phyloP scores from a whole-genome alignment of 2,329 filamentous ascomycete species.

The Cytospora paraplurivora region DNA sequence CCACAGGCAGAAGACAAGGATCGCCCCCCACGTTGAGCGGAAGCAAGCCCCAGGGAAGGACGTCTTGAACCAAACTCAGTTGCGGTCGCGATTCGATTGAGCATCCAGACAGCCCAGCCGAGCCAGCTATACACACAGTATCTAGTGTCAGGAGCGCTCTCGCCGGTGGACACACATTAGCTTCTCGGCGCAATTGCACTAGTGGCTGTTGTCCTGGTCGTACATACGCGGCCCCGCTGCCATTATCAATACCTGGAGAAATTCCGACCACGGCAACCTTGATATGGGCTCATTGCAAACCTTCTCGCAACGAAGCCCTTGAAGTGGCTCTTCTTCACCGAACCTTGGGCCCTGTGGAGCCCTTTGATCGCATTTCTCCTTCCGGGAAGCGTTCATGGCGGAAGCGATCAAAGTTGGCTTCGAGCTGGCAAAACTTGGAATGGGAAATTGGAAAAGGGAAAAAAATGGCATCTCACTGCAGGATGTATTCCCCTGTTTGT shows the following conservation, averaged over 20 bases:
- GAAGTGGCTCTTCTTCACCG: background rate
- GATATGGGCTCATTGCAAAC: background rate
- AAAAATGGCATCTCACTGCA: slow-evolving; percentile 25
- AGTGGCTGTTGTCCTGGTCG: background rate
- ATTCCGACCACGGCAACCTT: background rate
- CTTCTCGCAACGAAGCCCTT: background rate
- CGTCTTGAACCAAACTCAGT: slow-evolving; percentile 20
- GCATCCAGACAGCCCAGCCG: background rate
- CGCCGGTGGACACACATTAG: background rate
- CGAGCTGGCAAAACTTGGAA: slow-evolving; percentile 27
- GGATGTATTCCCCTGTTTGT: slow-evolving; percentile 18
- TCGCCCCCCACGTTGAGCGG: slow-evolving; percentile 8
- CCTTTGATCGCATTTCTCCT: background rate
- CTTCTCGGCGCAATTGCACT: background rate
- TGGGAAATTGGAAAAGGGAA: slow-evolving; percentile 25
- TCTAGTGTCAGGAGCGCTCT: background rate
- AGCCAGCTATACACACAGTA: background rate
- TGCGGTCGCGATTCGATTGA: background rate
- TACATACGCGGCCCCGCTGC: background rate
- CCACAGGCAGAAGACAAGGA: slow-evolving; percentile 15
- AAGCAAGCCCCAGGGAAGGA: slow-evolving; percentile 11
- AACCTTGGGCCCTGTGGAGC: background rate
- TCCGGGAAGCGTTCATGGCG: slow-evolving; percentile 9
- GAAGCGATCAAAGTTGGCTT: slow-evolving; percentile 12
- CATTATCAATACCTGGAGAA: background rate